Base-by-base conservation (phyloP, 805 yeast species). In the Ogataea neopini region DNA sequence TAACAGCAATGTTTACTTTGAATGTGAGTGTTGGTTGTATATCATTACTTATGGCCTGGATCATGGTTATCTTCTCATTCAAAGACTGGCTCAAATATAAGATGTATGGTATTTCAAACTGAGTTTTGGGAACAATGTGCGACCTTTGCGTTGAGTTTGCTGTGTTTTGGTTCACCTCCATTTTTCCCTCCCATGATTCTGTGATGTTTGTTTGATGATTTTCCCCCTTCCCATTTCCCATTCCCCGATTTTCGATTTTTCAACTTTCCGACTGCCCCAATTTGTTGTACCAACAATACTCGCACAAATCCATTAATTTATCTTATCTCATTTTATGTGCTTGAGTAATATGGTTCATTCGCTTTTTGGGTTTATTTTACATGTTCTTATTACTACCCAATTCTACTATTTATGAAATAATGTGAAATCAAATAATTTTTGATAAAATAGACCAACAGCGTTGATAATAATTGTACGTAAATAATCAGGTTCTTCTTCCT, bases 1-100 rank as follows among this genome's bases (percentile, higher is more conserved):
- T 83, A 50, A 88, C 94, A 23, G 74, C 84, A 43, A 91, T 94
- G 97, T 92, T 94, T 68, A 87, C 94, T 1, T 78, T 92, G 61
- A 94, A 92, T 64, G 79, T 92, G 30, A 79, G 86, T 49, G 86
- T 94, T 49, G 98, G 98, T 9, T 49, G 81, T 39, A 76, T 86
- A 29, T 79, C 92, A 1, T 71, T 92, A 36, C 50, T 90, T 9
- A 90, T 94, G 97, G 86, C 87, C 1, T 90, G 96, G 96, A 81
- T 83, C 50, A 87, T 88, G 86, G 42, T 72, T 6, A 70, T 90
- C 13, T 77, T 89, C 61, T 73, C 83, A 42, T 71, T 83, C 67
- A 84, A 77, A 59, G 81, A 79, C 53, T 73, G 77, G 73, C 53
- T 80, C 29, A 63, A 66, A 53, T 18, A 45, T 18, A 50, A 43